Conservation (phyloP, 2,329 filamentous ascomycete genomes). For the Aureobasidium sp. region DNA sequence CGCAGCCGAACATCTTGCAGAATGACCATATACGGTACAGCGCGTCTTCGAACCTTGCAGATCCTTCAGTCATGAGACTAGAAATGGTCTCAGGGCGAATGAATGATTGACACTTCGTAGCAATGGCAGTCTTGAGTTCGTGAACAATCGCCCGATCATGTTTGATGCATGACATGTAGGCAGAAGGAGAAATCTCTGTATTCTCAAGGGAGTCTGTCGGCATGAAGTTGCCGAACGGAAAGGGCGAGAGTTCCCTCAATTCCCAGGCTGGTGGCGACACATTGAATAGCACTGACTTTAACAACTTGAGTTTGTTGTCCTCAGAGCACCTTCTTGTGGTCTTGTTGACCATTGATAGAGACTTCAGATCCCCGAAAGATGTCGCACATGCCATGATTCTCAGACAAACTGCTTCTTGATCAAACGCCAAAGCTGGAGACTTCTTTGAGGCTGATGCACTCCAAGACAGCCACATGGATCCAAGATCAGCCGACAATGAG, state of each 20-base stretch:
- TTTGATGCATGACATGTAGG: slow-evolving; percentile 44
- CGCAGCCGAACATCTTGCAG: slow-evolving; percentile 53
- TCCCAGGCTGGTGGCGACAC: slow-evolving; percentile 53
- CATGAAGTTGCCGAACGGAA: slow-evolving; percentile 18
- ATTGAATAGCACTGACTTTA: slow-evolving; percentile 42
- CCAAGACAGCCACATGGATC: background rate
- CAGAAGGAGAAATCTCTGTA: slow-evolving; percentile 39
- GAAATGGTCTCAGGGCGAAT: slow-evolving; percentile 47
- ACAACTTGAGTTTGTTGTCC: slow-evolving; percentile 44
- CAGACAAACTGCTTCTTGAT: slow-evolving; percentile 34
- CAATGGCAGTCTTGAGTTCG: slow-evolving; percentile 47
- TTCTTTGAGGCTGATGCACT: background rate
- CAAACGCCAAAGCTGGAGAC: background rate
- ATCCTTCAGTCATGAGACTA: slow-evolving; percentile 41
- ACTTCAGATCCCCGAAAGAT: slow-evolving; percentile 47
- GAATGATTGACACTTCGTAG: slow-evolving; percentile 47
- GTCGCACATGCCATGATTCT: slow-evolving; percentile 42
- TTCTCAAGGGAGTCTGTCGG: slow-evolving; percentile 31
- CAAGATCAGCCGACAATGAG: background rate
- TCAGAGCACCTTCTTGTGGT: slow-evolving; percentile 52
- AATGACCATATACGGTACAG: slow-evolving; percentile 60
- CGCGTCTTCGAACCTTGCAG: slow-evolving; percentile 48
- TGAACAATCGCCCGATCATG: slow-evolving; percentile 46
- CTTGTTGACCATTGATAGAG: slow-evolving; percentile 44
- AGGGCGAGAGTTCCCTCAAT: slow-evolving; percentile 48